A percentile compares a stretch with the other conserved stretches of the same genome.
Evolutionary conservation across 345 rosid species (phyloP).

Genomic region (Citrus trifoliata): DNA sequence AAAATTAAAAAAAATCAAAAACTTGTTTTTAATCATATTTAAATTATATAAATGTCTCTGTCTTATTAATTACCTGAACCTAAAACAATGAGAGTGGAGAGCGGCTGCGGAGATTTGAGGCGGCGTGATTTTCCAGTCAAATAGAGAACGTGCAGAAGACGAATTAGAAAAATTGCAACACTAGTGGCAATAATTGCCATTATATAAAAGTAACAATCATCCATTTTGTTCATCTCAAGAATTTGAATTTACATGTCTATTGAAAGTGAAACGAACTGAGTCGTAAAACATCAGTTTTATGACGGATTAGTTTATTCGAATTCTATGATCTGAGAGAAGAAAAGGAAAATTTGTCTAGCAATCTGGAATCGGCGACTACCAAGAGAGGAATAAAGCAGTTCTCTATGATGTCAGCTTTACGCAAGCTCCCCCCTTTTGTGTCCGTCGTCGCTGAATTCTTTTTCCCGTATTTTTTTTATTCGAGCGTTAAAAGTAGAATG

Average conservation of each 20-base stretch:
- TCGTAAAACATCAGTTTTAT: not conserved
- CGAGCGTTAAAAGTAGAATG: no score
- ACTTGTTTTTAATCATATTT: not conserved
- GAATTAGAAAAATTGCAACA: not conserved
- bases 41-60: not conserved
- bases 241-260: not conserved
- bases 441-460: no score
- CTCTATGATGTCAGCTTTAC: no score
- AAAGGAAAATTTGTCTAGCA: not conserved
- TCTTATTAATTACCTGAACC: constrained; percentile 48
- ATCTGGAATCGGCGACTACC: not conserved
- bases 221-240: not conserved
- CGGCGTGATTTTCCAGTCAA: constrained; percentile 44
- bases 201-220: not conserved
- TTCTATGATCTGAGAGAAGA: not conserved
- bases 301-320: not conserved
- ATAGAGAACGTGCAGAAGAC: not conserved
- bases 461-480: no score
- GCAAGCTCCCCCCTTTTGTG: no score
- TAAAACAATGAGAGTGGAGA: constrained; percentile 54
- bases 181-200: not conserved
- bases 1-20: not conserved
- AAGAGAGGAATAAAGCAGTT: not conserved
- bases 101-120: constrained; percentile 31
- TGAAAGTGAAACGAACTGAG: not conserved